phyloP scores from a whole-genome alignment of 805 yeast genomes.

The Spathaspora hagerdaliae region DNA sequence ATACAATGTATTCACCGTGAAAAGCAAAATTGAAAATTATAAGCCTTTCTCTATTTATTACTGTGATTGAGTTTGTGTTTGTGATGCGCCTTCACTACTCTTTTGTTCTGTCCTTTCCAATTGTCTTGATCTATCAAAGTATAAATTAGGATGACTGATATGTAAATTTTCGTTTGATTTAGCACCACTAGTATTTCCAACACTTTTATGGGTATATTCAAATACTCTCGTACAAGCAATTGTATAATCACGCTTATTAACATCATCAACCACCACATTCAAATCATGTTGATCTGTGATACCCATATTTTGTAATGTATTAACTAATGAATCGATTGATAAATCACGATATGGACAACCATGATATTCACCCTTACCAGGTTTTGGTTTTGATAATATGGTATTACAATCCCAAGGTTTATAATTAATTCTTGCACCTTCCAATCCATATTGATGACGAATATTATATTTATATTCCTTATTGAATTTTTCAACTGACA shows the following conservation, averaged over 20 bases:
- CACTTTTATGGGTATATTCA: slow-evolving; percentile 59
- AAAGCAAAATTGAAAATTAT: too few species aligned
- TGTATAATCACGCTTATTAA: slow-evolving; percentile 67
- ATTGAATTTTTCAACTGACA: slow-evolving; percentile 70
- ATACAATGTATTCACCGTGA: too few species aligned
- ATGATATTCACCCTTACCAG: slow-evolving; percentile 66
- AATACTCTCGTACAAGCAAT: slow-evolving; percentile 88
- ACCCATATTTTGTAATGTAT: slow-evolving; percentile 60
- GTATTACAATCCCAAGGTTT: slow-evolving; percentile 82
- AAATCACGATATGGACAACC: slow-evolving; percentile 93
- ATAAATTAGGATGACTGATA: slow-evolving; percentile 83
- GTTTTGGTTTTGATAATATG: slow-evolving; percentile 68
- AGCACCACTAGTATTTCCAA: slow-evolving; percentile 26
- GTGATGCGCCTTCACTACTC: background rate
- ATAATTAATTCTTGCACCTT: slow-evolving; percentile 84
- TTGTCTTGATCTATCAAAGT: slow-evolving; percentile 73
- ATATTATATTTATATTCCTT: slow-evolving; percentile 88
- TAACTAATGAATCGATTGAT: slow-evolving; percentile 56
- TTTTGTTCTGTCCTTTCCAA: slow-evolving; percentile 30
- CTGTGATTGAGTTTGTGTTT: background rate
- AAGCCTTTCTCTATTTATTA: background rate
- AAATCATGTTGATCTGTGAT: slow-evolving; percentile 54
- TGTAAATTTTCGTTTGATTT: slow-evolving; percentile 48
- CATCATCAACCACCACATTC: slow-evolving; percentile 61
- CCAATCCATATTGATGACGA: slow-evolving; percentile 86